These are phyloP conservation scores for Parathielavia appendiculata DNA, from an alignment of 495 filamentous ascomycete species.

Conservation along the genomic window DNA sequence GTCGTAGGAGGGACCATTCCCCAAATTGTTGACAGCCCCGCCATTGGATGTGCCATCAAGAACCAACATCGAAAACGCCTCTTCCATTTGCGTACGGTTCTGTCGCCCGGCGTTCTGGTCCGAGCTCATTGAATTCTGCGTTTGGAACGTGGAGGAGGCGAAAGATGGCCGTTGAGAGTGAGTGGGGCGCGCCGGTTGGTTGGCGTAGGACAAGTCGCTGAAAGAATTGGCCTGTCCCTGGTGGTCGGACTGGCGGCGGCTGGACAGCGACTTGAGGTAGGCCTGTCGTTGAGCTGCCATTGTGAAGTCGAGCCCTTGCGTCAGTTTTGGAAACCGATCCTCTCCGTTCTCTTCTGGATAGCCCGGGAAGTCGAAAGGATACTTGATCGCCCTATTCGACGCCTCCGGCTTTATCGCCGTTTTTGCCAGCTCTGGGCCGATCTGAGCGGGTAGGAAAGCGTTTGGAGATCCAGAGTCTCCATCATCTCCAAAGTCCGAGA, in stretches of 20 bases:
- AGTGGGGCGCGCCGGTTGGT: background rate
- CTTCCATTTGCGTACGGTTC: slow-evolving; percentile 16
- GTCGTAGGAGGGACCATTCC: slow-evolving; percentile 10
- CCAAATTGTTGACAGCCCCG: slow-evolving; percentile 10
- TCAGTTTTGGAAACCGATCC: background rate
- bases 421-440: background rate
- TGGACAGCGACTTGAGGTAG: slow-evolving; percentile 32
- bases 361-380: background rate
- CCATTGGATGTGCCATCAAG: slow-evolving; percentile 9
- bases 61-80: slow-evolving; percentile 8
- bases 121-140: slow-evolving; percentile 12
- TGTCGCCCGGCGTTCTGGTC: slow-evolving; percentile 11
- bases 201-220: slow-evolving; percentile 15
- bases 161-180: slow-evolving; percentile 31
- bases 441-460: background rate
- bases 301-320: slow-evolving; percentile 1
- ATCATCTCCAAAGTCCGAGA: background rate
- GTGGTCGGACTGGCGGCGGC: slow-evolving; percentile 29
- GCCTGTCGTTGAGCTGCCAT: background rate
- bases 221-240: slow-evolving; percentile 14
- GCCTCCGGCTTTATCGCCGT: background rate
- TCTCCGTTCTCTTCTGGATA: background rate
- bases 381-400: background rate
- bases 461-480: slow-evolving; percentile 17
- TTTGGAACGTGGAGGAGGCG: slow-evolving; percentile 14